Evolutionary conservation across 805 yeast genomes (phyloP).

Genomic region (Nakazawaea ernobii): DNA sequence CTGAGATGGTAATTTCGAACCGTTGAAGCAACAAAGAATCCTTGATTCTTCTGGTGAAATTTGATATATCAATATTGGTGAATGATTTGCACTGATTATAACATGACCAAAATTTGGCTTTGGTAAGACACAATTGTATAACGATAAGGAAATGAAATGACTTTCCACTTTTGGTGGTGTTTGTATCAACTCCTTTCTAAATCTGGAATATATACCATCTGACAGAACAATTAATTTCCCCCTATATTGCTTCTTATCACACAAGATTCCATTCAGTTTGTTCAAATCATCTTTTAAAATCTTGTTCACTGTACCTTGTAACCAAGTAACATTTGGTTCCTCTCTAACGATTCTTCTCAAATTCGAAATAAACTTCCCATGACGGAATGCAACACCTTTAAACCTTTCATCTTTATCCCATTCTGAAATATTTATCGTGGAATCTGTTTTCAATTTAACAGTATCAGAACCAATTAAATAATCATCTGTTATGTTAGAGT

Average conservation of each 20-base stretch:
- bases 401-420: constrained; percentile 57
- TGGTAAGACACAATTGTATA: constrained; percentile 73
- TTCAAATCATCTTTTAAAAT: constrained; percentile 46
- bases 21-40: constrained; percentile 81
- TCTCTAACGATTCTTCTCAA: constrained; percentile 62
- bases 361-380: constrained; percentile 80
- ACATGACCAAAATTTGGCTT: constrained; percentile 82
- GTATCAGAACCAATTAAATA: constrained; percentile 15
- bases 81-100: constrained; percentile 67
- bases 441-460: constrained; percentile 32
- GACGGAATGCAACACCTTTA: constrained; percentile 86
- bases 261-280: constrained; percentile 73
- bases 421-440: constrained; percentile 39
- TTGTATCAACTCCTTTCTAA: constrained; percentile 68
- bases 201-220: constrained; percentile 93
- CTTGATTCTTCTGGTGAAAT: constrained; percentile 79
- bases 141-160: constrained; percentile 79
- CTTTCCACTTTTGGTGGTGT: constrained; percentile 62
- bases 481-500: constrained; percentile 50
- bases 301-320: constrained; percentile 80
- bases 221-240: constrained; percentile 72
- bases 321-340: constrained; percentile 69
- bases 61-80: constrained; percentile 87
- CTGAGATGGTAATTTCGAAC: constrained; percentile 64
- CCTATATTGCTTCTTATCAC: constrained; percentile 39